Base-by-base conservation (phyloP, 495 filamentous ascomycete genomes). In the Friedmanniomyces simplex region DNA sequence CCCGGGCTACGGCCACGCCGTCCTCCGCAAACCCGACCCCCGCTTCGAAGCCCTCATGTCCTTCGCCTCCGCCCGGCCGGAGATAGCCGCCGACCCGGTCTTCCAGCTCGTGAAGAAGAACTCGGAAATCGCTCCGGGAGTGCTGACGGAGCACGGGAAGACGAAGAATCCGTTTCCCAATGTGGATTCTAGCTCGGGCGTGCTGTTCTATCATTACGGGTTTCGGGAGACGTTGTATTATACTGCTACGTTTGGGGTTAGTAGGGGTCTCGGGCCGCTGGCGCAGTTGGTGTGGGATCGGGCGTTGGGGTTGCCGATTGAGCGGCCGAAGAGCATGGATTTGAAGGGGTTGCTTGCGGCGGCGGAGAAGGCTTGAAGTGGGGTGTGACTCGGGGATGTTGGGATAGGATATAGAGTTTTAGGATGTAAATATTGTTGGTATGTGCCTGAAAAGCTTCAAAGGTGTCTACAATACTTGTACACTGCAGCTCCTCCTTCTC, bases 81-180 rank as follows among this genome's bases (percentile, higher is more conserved):
- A 90, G 62, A 95, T 98, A 39, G 82, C 86, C 11, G 73, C 76
- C 26, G 88, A 96, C 72, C 90, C 93, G 3, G 83, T 96, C 43
- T 97, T 95, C 82, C 80, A 87, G 69, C 83, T 98, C 16, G 93
- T 98, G 32, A 86, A 88, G 78, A 82, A 85, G 75, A 96, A 91
- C 74, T 77, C 75, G 1, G 80, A 86, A 61, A 79, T 86, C 51
- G 93, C 93, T 0, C 93, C 93, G 12, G 79, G 79, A 16, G 93
- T 98, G 26, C 73, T 98, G 59, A 88, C 79, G 54, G 82, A 96
- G 74, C 93, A 98, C 64, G 93, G 93, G 66, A 96, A 96, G 86
- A 97, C 93, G 63, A 97, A 97, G 80, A 97, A 97, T 77, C 91
- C 91, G 8, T 90, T 88, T 71, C 93, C 93, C 46, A 98, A 98